Percentiles rank a stretch among this genome's conserved stretches.
Evolutionary conservation across 2,329 filamentous ascomycete genomes (phyloP).

Genomic region (Colletotrichum salicis): DNA sequence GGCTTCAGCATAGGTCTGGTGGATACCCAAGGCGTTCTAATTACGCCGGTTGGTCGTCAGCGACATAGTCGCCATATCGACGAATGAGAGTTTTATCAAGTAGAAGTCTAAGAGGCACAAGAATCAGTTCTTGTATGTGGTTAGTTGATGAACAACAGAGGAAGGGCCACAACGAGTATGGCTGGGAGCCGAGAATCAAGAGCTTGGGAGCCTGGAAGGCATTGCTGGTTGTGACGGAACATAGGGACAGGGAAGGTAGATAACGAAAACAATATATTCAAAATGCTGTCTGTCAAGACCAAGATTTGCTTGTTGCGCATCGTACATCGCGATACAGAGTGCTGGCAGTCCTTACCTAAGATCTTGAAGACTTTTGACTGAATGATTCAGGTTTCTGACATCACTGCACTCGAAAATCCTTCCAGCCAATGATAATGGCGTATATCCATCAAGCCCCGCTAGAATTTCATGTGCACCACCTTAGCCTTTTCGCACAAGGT

Average conservation of each 20-base stretch:
- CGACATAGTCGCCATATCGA: background rate
- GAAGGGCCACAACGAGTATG: background rate
- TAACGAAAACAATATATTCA: conserved; percentile 8
- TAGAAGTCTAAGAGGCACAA: background rate
- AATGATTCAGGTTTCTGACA: conserved; percentile 13
- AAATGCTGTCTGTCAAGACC: background rate
- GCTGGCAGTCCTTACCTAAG: background rate
- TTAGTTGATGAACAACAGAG: background rate
- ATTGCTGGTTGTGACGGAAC: background rate
- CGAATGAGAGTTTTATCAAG: background rate
- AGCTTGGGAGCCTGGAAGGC: background rate
- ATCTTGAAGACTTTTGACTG: background rate
- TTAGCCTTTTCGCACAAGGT: conserved; percentile 20
- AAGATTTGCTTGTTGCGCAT: background rate
- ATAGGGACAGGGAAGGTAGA: conserved; percentile 19
- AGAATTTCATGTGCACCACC: conserved; percentile 51
- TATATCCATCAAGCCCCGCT: conserved; percentile 28
- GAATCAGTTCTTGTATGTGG: conserved; percentile 12
- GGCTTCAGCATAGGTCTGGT: background rate
- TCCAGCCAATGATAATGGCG: conserved; percentile 4
- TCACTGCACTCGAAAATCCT: conserved; percentile 3
- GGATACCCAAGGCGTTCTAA: background rate
- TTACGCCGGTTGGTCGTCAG: background rate
- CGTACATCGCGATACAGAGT: background rate
- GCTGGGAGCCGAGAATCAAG: background rate